Conservation (phyloP, 2,329 filamentous ascomycete species). For the Fusarium azukiicola region DNA sequence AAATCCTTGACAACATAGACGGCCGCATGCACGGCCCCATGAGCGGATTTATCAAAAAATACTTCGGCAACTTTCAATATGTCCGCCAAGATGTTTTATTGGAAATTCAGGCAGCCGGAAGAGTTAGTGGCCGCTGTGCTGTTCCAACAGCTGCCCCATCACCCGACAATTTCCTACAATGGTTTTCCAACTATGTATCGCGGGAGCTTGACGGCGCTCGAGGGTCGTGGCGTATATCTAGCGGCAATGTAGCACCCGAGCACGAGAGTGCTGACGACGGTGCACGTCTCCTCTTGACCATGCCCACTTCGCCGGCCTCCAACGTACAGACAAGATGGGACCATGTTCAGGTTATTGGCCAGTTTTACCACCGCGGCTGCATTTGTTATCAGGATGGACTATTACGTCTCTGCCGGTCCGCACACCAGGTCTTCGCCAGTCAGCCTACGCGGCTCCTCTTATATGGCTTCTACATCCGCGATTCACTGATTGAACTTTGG, state of each 20-base stretch:
- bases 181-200: conserved; percentile 41
- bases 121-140: conserved; percentile 26
- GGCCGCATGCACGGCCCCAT: conserved; percentile 46
- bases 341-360: conserved; percentile 42
- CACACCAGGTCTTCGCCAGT: conserved; percentile 54
- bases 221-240: conserved; percentile 38
- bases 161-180: conserved; percentile 43
- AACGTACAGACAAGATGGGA: conserved; percentile 32
- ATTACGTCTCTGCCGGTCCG: conserved; percentile 43
- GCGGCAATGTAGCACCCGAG: conserved; percentile 16
- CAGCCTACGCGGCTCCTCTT: conserved; percentile 61
- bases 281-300: conserved; percentile 27
- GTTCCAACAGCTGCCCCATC: conserved; percentile 36
- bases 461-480: conserved; percentile 61
- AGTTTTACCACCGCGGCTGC: conserved; percentile 27
- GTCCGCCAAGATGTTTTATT: conserved; percentile 31
- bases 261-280: conserved; percentile 24
- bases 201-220: conserved; percentile 34
- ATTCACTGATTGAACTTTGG: conserved; percentile 59
- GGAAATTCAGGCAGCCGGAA: conserved; percentile 28
- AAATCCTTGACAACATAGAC: conserved; percentile 41
- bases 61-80: conserved; percentile 39
- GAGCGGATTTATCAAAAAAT: conserved; percentile 40
- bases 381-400: conserved; percentile 41
- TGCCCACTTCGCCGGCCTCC: conserved; percentile 24